A percentile compares a stretch with the other conserved stretches of the same genome.
Conservation (phyloP, 441 rosid species). For the Euphorbia celastroides region DNA sequence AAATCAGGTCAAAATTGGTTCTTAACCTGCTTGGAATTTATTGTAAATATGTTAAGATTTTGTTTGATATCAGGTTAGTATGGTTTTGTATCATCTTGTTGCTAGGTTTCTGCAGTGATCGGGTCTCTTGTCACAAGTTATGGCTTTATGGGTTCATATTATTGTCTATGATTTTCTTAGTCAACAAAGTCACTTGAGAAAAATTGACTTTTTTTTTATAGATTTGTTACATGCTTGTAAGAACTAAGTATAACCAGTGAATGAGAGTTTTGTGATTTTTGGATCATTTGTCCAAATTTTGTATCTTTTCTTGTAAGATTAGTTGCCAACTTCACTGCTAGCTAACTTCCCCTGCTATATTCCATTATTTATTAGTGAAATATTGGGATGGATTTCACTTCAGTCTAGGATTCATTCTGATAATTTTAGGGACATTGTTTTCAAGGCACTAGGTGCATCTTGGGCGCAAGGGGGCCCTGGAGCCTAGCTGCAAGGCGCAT, state of each 20-base stretch:
- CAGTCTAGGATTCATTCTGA: too few relatives aligned
- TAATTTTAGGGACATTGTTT: too few relatives aligned
- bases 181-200: background rate
- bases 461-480: too few relatives aligned
- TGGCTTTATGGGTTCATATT: background rate
- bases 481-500: too few relatives aligned
- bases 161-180: background rate
- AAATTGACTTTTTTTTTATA: background rate
- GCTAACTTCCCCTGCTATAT: background rate
- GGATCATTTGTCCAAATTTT: background rate
- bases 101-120: background rate
- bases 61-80: background rate
- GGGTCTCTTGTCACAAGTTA: background rate
- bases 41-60: background rate
- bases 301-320: background rate
- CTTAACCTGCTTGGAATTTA: constrained; percentile 7
- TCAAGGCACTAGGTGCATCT: too few relatives aligned
- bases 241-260: too few relatives aligned
- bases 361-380: background rate
- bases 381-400: too few relatives aligned
- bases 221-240: background rate
- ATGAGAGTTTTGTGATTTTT: background rate
- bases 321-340: background rate
- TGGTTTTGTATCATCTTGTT: background rate
- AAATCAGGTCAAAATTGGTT: constrained; percentile 13